Evolutionary conservation across 352 stramenopile species (phyloP).

Genomic region (Phytophthora pseudosyringae): DNA sequence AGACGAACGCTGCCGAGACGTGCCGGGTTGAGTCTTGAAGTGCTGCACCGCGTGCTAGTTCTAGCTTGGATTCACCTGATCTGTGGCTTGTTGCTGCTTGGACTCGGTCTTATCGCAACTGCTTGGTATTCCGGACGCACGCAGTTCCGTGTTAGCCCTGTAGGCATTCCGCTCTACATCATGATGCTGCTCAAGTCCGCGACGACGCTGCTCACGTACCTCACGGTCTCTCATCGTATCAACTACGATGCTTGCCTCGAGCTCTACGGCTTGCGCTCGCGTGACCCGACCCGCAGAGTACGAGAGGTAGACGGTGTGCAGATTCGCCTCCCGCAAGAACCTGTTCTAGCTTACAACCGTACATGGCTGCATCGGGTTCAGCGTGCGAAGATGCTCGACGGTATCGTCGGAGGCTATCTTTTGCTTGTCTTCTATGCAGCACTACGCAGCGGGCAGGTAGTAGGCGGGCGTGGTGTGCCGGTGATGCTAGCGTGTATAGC

Average conservation of each 20-base stretch:
- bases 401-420: conserved; percentile 60
- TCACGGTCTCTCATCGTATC: conserved; percentile 64
- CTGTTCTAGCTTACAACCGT: conserved; percentile 74
- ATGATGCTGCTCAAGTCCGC: conserved; percentile 65
- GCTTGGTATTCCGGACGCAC: conserved; percentile 49
- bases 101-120: conserved; percentile 55
- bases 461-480: conserved; percentile 49
- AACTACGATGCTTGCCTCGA: conserved; percentile 68
- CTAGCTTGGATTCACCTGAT: conserved; percentile 76
- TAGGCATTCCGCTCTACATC: conserved; percentile 70
- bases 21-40: conserved; percentile 68
- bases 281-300: conserved; percentile 35
- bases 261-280: conserved; percentile 45
- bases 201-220: conserved; percentile 58
- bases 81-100: conserved; percentile 57
- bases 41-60: conserved; percentile 71
- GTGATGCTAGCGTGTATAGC: conserved; percentile 52
- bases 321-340: conserved; percentile 41
- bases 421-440: conserved; percentile 76
- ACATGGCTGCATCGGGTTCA: conserved; percentile 67
- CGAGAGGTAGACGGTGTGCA: conserved; percentile 35
- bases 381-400: conserved; percentile 67
- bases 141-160: conserved; percentile 53
- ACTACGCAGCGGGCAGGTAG: conserved; percentile 62
- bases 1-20: conserved; percentile 70